phyloP scores from a whole-genome alignment of 2,329 filamentous ascomycete genomes.

The Fusarium sarcochroum region DNA sequence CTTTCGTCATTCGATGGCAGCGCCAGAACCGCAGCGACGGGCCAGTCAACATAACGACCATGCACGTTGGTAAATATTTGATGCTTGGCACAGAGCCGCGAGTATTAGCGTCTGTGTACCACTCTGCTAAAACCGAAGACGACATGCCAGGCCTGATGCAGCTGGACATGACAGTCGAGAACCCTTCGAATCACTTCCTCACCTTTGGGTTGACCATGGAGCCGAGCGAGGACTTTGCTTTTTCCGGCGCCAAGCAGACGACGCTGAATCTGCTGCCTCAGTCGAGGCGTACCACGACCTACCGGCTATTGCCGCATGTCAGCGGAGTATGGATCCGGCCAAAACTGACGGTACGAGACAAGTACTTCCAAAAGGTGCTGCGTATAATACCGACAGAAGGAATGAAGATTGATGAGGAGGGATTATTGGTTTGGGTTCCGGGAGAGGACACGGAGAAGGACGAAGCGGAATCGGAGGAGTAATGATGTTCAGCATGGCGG shows the following conservation, averaged over 20 bases:
- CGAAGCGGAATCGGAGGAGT: slow-evolving; percentile 15
- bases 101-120: slow-evolving; percentile 75
- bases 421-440: slow-evolving; percentile 73
- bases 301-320: slow-evolving; percentile 78
- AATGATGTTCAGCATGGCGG: slow-evolving; percentile 21
- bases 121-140: slow-evolving; percentile 52
- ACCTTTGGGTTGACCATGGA: slow-evolving; percentile 96
- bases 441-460: slow-evolving; percentile 48
- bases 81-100: slow-evolving; percentile 89
- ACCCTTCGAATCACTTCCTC: slow-evolving; percentile 93
- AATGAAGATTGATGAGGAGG: slow-evolving; percentile 75
- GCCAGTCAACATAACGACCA: slow-evolving; percentile 71
- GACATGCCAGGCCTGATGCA: slow-evolving; percentile 56
- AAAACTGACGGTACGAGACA: slow-evolving; percentile 83
- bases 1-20: slow-evolving; percentile 83
- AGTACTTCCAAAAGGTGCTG: slow-evolving; percentile 93
- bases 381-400: slow-evolving; percentile 84
- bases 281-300: slow-evolving; percentile 80
- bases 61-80: slow-evolving; percentile 84
- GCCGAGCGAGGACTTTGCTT: slow-evolving; percentile 91
- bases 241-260: slow-evolving; percentile 87
- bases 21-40: slow-evolving; percentile 60
- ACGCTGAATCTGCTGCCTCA: slow-evolving; percentile 87
- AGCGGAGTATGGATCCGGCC: slow-evolving; percentile 79
- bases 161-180: slow-evolving; percentile 81